Conservation (phyloP, 163 green algal genomes). For the Volvox carteri region DNA sequence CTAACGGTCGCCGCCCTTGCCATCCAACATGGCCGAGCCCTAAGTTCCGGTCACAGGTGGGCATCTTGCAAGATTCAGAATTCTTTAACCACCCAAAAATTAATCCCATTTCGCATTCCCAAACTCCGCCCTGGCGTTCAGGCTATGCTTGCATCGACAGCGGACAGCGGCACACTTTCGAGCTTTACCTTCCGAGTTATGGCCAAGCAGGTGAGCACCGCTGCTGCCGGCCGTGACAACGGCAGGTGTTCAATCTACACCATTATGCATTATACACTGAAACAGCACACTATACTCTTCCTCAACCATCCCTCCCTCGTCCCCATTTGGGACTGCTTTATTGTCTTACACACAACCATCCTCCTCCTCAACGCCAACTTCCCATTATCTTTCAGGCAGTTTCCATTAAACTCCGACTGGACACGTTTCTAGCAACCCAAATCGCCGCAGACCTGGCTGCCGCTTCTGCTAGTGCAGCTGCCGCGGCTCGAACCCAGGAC, state of each 20-base stretch:
- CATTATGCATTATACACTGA: not conserved
- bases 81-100: no score
- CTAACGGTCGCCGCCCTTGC: not conserved
- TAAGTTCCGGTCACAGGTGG: not conserved
- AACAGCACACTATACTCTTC: not conserved
- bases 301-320: not conserved
- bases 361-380: not conserved
- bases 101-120: not conserved
- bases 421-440: conserved; percentile 78
- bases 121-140: not conserved
- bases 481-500: conserved; percentile 21
- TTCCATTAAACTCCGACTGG: conserved; percentile 77
- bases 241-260: no score
- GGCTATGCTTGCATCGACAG: not conserved
- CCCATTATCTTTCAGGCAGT: not conserved
- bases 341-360: not conserved
- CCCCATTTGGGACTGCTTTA: not conserved
- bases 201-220: conserved; percentile 20
- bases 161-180: not conserved
- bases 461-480: not conserved
- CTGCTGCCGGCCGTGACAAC: no score
- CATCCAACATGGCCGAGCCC: not conserved
- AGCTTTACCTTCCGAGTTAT: conserved; percentile 35
- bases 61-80: not conserved
- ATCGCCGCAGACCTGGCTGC: conserved; percentile 54